A percentile compares a stretch with the other conserved stretches of the same genome.
phyloP scores from a whole-genome alignment of 106 monocot genomes.

The Phalaenopsis aphrodite region DNA sequence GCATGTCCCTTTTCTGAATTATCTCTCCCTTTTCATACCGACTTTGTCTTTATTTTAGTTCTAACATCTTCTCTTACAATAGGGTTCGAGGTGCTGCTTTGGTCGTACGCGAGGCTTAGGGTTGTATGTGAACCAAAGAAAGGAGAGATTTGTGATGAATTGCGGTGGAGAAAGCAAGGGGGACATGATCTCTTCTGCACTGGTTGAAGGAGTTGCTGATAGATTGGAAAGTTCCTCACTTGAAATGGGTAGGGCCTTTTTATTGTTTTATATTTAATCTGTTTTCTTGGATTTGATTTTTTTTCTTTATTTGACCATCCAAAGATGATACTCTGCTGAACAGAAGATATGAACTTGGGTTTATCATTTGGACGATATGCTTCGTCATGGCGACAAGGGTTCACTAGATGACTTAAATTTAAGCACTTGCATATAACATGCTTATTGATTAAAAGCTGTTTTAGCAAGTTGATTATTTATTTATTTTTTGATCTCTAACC shows the following conservation, averaged over 20 bases:
- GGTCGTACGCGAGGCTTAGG: not conserved
- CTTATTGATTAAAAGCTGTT: not conserved
- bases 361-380: too few relatives aligned
- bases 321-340: not conserved
- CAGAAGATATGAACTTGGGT: too few relatives aligned
- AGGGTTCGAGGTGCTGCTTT: not conserved
- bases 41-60: not conserved
- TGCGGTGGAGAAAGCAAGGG: conserved; percentile 10
- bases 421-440: not conserved
- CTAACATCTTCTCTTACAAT: not conserved
- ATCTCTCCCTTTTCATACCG: not conserved
- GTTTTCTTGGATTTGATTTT: not conserved
- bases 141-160: conserved; percentile 8
- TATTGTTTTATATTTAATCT: not conserved
- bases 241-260: conserved; percentile 10
- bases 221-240: conserved; percentile 14
- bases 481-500: not conserved
- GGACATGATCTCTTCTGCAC: conserved; percentile 15
- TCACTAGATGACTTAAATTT: too few relatives aligned
- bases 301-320: conserved; percentile 1
- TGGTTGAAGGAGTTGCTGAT: conserved; percentile 19
- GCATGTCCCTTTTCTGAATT: not conserved
- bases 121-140: not conserved
- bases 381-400: too few relatives aligned
- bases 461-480: not conserved